These are phyloP conservation scores for Fusarium sublunatum DNA, from an alignment of 2,329 filamentous ascomycete genomes.

Conservation along the genomic window DNA sequence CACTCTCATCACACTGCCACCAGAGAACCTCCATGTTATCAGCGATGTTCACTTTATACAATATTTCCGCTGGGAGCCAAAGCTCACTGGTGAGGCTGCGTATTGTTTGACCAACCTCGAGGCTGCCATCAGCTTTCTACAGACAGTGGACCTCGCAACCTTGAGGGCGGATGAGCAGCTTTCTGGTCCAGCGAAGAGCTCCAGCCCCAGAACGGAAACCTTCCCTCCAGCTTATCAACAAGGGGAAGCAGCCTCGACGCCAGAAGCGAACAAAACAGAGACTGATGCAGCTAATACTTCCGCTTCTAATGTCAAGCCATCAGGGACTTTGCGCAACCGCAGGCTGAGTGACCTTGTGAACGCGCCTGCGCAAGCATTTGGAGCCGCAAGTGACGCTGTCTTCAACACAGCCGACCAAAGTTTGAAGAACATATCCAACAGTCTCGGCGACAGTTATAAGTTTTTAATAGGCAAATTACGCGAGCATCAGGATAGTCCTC, in stretches of 20 bases:
- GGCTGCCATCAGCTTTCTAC: constrained; percentile 91
- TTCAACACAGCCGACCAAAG: constrained; percentile 91
- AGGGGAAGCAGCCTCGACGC: constrained; percentile 53
- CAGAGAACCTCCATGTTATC: constrained; percentile 86
- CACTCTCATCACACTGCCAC: constrained; percentile 89
- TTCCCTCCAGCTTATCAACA: constrained; percentile 68
- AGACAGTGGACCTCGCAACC: constrained; percentile 93
- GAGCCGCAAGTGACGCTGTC: constrained; percentile 84
- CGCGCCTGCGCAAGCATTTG: constrained; percentile 82
- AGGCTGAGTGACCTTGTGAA: constrained; percentile 88
- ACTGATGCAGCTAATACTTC: constrained; percentile 52
- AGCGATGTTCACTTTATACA: constrained; percentile 97
- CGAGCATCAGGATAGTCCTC: constrained; percentile 67
- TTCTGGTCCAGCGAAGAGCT: constrained; percentile 71
- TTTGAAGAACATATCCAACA: constrained; percentile 90
- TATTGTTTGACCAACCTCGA: constrained; percentile 98
- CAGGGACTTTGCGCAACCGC: constrained; percentile 71
- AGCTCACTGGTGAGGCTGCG: constrained; percentile 91
- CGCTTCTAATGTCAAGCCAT: constrained; percentile 58
- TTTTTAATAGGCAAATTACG: constrained; percentile 90
- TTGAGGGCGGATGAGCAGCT: constrained; percentile 82
- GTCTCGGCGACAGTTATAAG: constrained; percentile 91
- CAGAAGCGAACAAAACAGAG: constrained; percentile 50
- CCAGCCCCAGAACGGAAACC: constrained; percentile 63
- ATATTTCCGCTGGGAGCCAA: constrained; percentile 84